Base-by-base conservation (phyloP, 768 basidiomycete genomes). In the Kwoniella dejecticola region DNA sequence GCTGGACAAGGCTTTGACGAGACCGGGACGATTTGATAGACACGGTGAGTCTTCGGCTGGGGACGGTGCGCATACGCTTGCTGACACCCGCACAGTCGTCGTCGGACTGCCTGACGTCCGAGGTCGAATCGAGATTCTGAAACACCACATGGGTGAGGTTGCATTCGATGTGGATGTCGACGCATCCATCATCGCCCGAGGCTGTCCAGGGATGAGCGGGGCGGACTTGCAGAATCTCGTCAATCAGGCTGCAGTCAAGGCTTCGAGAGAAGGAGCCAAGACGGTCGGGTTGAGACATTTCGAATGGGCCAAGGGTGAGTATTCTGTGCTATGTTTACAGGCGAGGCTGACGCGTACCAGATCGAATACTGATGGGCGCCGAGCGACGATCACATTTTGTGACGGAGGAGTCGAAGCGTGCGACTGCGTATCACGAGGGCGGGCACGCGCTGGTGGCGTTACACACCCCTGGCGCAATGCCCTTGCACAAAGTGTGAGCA, bases 161-260 rank as follows among this genome's bases (percentile, higher is more conserved):
- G 83, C 83, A 26, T 71, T 67, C 55, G 76, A 79, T 41, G 48
- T 68, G 86, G 90, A 88, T 71, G 88, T 91, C 50, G 94, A 99
- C 73, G 83, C 89, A 0, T 89, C 85, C 78, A 83, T 92, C 66
- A 83, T 99, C 67, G 96, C 96, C 40, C 86, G 95, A 65, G 95
- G 92, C 2, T 96, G 93, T 12, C 86, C 94, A 7, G 95, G 95
- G 2, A 96, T 99, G 81, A 94, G 91, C 49, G 96, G 96, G 40
- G 95, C 95, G 19, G 95, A 98, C 80, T 77, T 98, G 36, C 91
- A 98, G 77, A 98, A 98, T 77, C 86, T 98, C 84, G 89, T 97
- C 70, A 99, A 99, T 87, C 85, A 90, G 82, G 96, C 96, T 13
- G 96, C 96, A 3, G 90, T 98, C 55, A 90, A 95, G 77, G 96